These are phyloP conservation scores for Pontederia crassipes DNA, from an alignment of 176 grass and related monocot genomes.

Conservation along the genomic window DNA sequence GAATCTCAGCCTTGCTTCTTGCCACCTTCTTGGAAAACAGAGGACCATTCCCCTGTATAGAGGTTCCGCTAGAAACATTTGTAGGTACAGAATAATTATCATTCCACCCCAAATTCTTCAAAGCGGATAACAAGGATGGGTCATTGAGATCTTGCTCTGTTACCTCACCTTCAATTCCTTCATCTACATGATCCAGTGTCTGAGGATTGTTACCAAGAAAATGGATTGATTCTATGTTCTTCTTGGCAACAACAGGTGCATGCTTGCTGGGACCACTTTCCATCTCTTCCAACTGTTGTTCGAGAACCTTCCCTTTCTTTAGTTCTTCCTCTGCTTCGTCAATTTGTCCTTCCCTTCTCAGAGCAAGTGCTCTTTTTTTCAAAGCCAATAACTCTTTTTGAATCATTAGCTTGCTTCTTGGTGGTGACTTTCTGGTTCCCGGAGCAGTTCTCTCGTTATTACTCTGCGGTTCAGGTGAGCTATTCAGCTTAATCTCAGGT, in stretches of 20 bases:
- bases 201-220: slow-evolving; percentile 9
- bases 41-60: slow-evolving; percentile 3
- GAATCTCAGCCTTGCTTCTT: slow-evolving; percentile 63
- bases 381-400: slow-evolving; percentile 83
- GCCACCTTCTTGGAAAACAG: slow-evolving; percentile 12
- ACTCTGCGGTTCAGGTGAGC: background rate
- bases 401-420: slow-evolving; percentile 74
- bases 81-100: slow-evolving; percentile 30
- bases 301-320: slow-evolving; percentile 68
- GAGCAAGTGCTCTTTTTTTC: slow-evolving; percentile 78
- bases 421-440: slow-evolving; percentile 17
- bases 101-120: slow-evolving; percentile 83
- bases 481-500: slow-evolving; percentile 26
- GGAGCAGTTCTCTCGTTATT: background rate
- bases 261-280: slow-evolving; percentile 40
- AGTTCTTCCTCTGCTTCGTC: slow-evolving; percentile 73
- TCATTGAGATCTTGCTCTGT: slow-evolving; percentile 80
- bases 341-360: slow-evolving; percentile 80
- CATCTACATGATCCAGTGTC: slow-evolving; percentile 44
- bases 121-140: slow-evolving; percentile 54
- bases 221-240: background rate
- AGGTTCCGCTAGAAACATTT: background rate
- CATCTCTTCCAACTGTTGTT: slow-evolving; percentile 82
- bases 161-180: slow-evolving; percentile 50
- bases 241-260: slow-evolving; percentile 21